Evolutionary conservation across 2,329 filamentous ascomycete species (phyloP).

Genomic region (Stagonosporopsis vannaccii): DNA sequence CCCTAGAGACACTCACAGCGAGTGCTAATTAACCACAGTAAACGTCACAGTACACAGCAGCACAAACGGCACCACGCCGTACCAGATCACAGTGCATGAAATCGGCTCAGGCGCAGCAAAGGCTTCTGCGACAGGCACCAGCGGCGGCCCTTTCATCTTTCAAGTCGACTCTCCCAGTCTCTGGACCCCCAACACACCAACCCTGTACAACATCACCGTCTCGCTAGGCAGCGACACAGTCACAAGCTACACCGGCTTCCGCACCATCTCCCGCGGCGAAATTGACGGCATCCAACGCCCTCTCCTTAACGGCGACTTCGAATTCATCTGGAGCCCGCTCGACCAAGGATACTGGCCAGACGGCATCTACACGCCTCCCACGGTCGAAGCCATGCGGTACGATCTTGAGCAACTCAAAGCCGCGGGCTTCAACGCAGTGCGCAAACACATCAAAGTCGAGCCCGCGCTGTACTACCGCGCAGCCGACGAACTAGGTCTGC

Average conservation of each 20-base stretch:
- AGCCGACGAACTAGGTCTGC: conserved; percentile 69
- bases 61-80: conserved; percentile 41
- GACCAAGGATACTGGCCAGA: conserved; percentile 78
- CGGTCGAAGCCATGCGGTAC: conserved; percentile 70
- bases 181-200: conserved; percentile 71
- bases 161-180: conserved; percentile 62
- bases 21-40: conserved; percentile 52
- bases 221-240: conserved; percentile 62
- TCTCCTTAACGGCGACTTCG: conserved; percentile 71
- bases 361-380: conserved; percentile 71
- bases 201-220: conserved; percentile 69
- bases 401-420: conserved; percentile 70
- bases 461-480: conserved; percentile 72
- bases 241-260: conserved; percentile 72
- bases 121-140: conserved; percentile 53
- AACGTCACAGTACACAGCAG: conserved; percentile 63
- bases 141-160: conserved; percentile 64
- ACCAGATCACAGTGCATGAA: conserved; percentile 52
- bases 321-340: conserved; percentile 72
- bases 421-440: conserved; percentile 73
- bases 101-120: conserved; percentile 49
- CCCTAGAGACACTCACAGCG: not conserved
- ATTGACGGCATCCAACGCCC: conserved; percentile 68
- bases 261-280: conserved; percentile 65
- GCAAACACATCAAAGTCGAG: conserved; percentile 77